phyloP scores from a whole-genome alignment of 1,139 yeast genomes.

The Debaryomyces sp. region DNA sequence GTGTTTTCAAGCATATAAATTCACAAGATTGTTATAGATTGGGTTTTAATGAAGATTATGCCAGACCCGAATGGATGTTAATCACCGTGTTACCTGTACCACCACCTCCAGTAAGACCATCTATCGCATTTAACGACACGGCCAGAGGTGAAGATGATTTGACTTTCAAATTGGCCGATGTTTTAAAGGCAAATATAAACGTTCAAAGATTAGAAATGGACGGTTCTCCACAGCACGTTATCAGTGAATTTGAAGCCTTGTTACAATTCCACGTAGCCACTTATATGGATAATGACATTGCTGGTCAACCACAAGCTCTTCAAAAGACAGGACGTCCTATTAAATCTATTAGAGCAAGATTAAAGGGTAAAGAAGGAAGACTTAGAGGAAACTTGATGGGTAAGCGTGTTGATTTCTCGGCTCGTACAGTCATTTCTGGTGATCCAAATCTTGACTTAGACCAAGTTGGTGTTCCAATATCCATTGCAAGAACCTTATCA shows the following conservation, averaged over 20 bases:
- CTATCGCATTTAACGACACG: slow-evolving; percentile 97
- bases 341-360: slow-evolving; percentile 96
- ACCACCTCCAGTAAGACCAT: slow-evolving; percentile 99
- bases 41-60: slow-evolving; percentile 94
- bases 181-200: slow-evolving; percentile 91
- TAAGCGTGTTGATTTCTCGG: slow-evolving; percentile 98
- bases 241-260: slow-evolving; percentile 93
- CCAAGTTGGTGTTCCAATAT: slow-evolving; percentile 97
- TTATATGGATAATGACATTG: slow-evolving; percentile 98
- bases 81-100: slow-evolving; percentile 98
- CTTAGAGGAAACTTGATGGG: slow-evolving; percentile 99
- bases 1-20: slow-evolving; percentile 89
- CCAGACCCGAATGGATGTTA: slow-evolving; percentile 99
- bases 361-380: slow-evolving; percentile 99
- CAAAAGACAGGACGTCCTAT: slow-evolving; percentile 99
- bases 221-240: slow-evolving; percentile 98
- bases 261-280: slow-evolving; percentile 99
- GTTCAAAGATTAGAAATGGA: slow-evolving; percentile 96
- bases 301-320: slow-evolving; percentile 99
- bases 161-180: slow-evolving; percentile 96
- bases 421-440: slow-evolving; percentile 99
- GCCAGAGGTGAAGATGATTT: slow-evolving; percentile 99
- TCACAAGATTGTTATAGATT: slow-evolving; percentile 78
- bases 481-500: slow-evolving; percentile 92
- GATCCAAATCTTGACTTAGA: slow-evolving; percentile 97